Conservation (phyloP, 2,329 filamentous ascomycete species). For the Diaporthe sp. region DNA sequence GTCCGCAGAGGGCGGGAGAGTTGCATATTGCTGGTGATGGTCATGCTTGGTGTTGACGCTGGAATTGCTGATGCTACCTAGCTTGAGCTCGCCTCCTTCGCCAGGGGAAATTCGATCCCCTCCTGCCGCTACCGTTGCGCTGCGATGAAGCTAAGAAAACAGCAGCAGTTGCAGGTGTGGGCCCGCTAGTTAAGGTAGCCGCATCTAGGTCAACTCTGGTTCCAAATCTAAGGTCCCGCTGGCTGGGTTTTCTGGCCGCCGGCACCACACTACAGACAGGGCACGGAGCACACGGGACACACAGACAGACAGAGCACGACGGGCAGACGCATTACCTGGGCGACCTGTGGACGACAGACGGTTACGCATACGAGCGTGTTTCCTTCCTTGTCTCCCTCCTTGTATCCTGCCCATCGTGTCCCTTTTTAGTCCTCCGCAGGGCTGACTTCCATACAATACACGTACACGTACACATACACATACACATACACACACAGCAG, state of each 20-base stretch:
- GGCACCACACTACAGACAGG: background rate
- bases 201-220: background rate
- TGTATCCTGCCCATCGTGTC: background rate
- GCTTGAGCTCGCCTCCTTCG: background rate
- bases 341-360: background rate
- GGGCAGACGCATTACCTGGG: background rate
- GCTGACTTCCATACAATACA: background rate
- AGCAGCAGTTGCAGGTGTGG: background rate
- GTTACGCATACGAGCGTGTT: background rate
- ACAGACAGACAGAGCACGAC: background rate
- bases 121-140: conserved; percentile 10
- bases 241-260: conserved; percentile 5
- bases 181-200: background rate
- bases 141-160: conserved; percentile 11
- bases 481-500: background rate
- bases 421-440: background rate
- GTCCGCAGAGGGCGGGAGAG: background rate
- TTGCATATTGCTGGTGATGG: background rate
- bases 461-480: no score
- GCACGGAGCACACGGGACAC: background rate
- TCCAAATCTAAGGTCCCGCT: conserved; percentile 16
- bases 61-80: background rate
- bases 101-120: background rate
- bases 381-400: background rate
- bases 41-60: background rate